phyloP scores from a whole-genome alignment of 352 stramenopile species.

The Pythium pyrilobum region DNA sequence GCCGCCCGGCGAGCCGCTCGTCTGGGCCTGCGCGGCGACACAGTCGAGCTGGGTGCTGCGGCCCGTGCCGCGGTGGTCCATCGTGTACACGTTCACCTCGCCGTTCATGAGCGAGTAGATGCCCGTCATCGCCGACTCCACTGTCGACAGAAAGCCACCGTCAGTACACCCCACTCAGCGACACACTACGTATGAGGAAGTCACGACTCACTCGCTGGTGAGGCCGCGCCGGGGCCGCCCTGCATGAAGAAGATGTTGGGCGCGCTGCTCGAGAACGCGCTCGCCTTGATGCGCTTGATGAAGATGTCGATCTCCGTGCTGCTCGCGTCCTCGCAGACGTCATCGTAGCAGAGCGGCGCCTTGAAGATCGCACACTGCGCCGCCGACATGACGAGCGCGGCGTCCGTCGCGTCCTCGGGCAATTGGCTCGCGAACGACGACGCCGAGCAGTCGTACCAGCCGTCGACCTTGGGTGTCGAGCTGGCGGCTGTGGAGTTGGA shows the following conservation, averaged over 20 bases:
- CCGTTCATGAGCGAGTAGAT: constrained; percentile 25
- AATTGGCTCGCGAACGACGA: background rate
- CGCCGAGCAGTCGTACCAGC: constrained; percentile 37
- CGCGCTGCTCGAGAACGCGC: background rate
- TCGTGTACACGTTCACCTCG: constrained; percentile 45
- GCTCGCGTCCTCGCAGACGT: constrained; percentile 26
- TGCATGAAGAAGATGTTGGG: constrained; percentile 21
- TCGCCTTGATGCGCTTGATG: constrained; percentile 25
- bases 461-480: constrained; percentile 21
- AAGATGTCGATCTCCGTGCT: constrained; percentile 34
- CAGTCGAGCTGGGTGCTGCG: constrained; percentile 38
- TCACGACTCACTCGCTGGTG: constrained; percentile 10
- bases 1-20: constrained; percentile 13
- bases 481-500: too few species aligned
- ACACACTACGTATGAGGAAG: too few species aligned
- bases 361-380: constrained; percentile 37
- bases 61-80: constrained; percentile 49
- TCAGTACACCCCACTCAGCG: background rate
- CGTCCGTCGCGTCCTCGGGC: constrained; percentile 1
- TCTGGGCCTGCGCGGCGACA: constrained; percentile 28
- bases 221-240: constrained; percentile 10
- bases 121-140: constrained; percentile 24
- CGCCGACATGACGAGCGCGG: background rate
- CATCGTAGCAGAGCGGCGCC: constrained; percentile 34
- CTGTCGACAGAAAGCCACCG: background rate